Conservation (phyloP, 2,329 filamentous ascomycete genomes). For the Colletotrichum navitas region DNA sequence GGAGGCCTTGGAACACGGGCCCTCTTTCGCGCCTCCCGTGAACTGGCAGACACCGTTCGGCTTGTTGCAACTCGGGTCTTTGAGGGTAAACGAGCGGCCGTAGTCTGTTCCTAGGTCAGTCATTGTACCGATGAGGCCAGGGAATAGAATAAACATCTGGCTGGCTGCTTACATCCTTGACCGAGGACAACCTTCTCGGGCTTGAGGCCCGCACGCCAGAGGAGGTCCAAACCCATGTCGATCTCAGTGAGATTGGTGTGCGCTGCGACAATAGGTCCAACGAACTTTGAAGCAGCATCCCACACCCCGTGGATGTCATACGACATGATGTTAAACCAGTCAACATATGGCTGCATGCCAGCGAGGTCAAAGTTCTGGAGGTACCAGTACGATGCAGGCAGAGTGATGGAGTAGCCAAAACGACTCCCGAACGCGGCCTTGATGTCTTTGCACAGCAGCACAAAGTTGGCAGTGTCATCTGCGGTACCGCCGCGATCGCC, state of each 20-base stretch:
- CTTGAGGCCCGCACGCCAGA: conserved; percentile 60
- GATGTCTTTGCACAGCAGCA: conserved; percentile 39
- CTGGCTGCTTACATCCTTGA: conserved; percentile 49
- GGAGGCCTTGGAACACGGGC: conserved; percentile 43
- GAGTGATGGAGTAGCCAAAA: conserved; percentile 45
- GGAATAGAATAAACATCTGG: not conserved
- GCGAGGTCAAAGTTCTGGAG: conserved; percentile 47
- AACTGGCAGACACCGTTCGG: conserved; percentile 43
- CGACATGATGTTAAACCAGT: conserved; percentile 56
- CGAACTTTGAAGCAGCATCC: conserved; percentile 46
- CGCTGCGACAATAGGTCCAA: not conserved
- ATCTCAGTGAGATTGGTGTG: conserved; percentile 60
- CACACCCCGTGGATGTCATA: conserved; percentile 44
- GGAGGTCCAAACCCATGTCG: conserved; percentile 54
- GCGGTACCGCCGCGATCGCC: conserved; percentile 52
- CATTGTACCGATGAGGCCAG: not conserved
- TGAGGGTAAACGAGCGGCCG: conserved; percentile 45
- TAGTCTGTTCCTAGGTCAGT: conserved; percentile 47
- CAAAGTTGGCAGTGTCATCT: conserved; percentile 52
- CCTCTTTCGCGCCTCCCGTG: conserved; percentile 32
- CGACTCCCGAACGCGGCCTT: conserved; percentile 27
- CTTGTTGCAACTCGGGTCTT: conserved; percentile 40
- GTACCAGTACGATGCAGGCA: conserved; percentile 48
- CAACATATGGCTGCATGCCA: conserved; percentile 45
- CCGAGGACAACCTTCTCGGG: conserved; percentile 59